Evolutionary conservation across 805 yeast genomes (phyloP), one percentile per base, ranked within the genome.

Genomic region (Yarrowia sp.): DNA sequence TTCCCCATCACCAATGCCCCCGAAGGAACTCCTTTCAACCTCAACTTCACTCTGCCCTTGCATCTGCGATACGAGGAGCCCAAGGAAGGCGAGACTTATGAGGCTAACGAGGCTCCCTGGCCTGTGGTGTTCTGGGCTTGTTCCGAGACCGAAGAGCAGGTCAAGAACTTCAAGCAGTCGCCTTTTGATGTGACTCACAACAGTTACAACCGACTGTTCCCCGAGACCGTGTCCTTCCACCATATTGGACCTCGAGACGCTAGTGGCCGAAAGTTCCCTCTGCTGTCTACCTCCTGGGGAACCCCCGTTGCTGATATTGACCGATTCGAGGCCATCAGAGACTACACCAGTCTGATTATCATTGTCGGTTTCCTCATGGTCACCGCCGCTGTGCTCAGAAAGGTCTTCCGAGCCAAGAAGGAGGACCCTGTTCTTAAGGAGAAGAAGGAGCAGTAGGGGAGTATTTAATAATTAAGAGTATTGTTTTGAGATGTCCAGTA

Each of bases 41-140:
- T 71, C 22, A 69, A 70, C 4, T 69, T 78, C 42, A 79, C 75
- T 22, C 71, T 84, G 7, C 80, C 81, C 7, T 70, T 83, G 68
- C 88, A 85, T 70, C 78, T 84, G 42, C 77, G 88, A 57, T 85
- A 85, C 69, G 77, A 78, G 10, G 69, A 69, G 35, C 86, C 87
- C 32, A 69, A 44, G 58, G 64, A 31, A 65, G 65, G 68, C 11
- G 66, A 66, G 2, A 66, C 69, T 3, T 65, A 68, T 8, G 69
- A 67, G 6, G 50, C 73, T 38, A 65, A 71, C 15, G 65, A 55
- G 60, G 15, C 77, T 71, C 72, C 78, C 60, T 73, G 73, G 41
- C 86, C 87, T 3, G 65, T 71, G 11, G 72, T 84, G 1, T 84
- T 83, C 67, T 79, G 81, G 78, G 85, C 83, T 0, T 85, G 88